These are phyloP conservation scores for Globisporangium irregulare DNA, from an alignment of 352 stramenopile genomes.

Conservation along the genomic window DNA sequence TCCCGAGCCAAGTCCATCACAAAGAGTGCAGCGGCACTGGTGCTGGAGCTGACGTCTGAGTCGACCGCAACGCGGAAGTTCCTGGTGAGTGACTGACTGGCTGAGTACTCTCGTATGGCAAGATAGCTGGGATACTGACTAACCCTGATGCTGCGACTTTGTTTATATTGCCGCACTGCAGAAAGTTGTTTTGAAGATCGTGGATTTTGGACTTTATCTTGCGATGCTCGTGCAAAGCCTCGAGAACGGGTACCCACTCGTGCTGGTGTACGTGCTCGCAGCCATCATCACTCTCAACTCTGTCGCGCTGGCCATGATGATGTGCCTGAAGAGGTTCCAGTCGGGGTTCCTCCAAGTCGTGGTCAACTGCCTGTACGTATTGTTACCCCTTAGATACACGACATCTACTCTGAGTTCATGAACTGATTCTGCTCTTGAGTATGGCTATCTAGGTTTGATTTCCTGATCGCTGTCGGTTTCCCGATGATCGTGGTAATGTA, in stretches of 20 bases:
- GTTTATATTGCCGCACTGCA: neutral
- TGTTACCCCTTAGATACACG: no score
- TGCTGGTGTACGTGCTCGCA: neutral
- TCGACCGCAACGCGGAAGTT: neutral
- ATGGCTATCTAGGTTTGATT: neutral
- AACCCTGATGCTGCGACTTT: no score
- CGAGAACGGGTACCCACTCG: neutral
- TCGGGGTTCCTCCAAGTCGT: neutral
- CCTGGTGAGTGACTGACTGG: neutral
- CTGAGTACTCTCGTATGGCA: no score
- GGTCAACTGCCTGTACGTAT: neutral
- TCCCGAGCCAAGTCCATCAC: neutral
- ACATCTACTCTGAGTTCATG: no score
- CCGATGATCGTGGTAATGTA: conserved; percentile 28
- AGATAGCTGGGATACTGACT: no score
- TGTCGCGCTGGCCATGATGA: neutral
- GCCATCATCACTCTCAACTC: neutral
- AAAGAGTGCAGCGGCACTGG: neutral
- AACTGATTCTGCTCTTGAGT: no score
- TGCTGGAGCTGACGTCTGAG: neutral
- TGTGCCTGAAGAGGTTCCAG: neutral
- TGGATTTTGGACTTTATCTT: neutral
- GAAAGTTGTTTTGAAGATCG: neutral
- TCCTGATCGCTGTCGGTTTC: conserved; percentile 28
- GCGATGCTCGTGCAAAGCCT: neutral